Percentiles rank a stretch among this genome's conserved stretches.
These are phyloP conservation scores for Paracorniculantispora psalliotae DNA, from an alignment of 2,329 filamentous ascomycete genomes.

Conservation along the genomic window DNA sequence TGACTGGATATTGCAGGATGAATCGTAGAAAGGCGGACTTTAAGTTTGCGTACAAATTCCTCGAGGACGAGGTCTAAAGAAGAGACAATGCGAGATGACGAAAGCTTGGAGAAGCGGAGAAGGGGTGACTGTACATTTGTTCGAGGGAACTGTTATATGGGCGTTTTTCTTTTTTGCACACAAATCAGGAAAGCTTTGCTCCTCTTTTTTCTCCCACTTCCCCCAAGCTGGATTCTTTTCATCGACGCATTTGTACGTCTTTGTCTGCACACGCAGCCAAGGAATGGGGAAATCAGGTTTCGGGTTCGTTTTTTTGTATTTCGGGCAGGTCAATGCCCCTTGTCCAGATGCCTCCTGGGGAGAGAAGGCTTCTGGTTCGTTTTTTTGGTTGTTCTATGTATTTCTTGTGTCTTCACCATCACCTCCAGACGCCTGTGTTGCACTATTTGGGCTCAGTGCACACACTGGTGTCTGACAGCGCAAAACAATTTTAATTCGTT, in stretches of 20 bases:
- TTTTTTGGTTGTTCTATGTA: neutral
- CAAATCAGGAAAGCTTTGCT: neutral
- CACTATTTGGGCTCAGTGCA: neutral
- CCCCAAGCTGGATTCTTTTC: neutral
- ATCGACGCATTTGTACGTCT: neutral
- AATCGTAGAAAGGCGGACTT: slow-evolving; percentile 96
- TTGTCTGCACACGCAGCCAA: neutral
- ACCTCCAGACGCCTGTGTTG: neutral
- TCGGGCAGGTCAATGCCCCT: neutral
- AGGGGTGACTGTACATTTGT: slow-evolving; percentile 8
- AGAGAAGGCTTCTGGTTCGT: neutral
- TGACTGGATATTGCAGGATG: slow-evolving; percentile 62
- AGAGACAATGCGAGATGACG: neutral
- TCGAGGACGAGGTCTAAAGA: slow-evolving; percentile 78
- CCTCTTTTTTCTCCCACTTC: neutral
- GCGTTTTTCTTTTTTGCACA: slow-evolving; percentile 7
- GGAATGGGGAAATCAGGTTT: neutral
- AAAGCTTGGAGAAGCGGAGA: neutral
- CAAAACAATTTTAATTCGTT: neutral
- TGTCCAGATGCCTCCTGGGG: neutral
- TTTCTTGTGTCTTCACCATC: neutral
- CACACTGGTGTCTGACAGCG: neutral
- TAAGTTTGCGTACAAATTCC: slow-evolving; percentile 96
- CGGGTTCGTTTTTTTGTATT: neutral
- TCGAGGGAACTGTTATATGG: slow-evolving; percentile 3